Percentiles rank a stretch among this genome's conserved stretches.
Conservation (phyloP, 306 rosid genomes). For the Quercus engelmannii region DNA sequence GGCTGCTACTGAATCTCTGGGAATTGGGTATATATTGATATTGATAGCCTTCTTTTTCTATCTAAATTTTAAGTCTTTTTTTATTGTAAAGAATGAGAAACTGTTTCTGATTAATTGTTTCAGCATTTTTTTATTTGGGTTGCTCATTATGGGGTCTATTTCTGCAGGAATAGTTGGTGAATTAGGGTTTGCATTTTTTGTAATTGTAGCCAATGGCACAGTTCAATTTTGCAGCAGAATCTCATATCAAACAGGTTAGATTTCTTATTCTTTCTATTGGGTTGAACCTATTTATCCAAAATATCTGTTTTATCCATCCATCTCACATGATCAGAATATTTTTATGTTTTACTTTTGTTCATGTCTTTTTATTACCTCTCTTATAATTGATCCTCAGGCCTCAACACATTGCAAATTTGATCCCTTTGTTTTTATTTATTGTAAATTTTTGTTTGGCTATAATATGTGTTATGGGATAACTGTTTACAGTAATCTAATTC, state of each 20-base stretch:
- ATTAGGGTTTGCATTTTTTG: conserved; percentile 29
- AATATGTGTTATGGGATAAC: not conserved
- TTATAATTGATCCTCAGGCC: conserved; percentile 16
- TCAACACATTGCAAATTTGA: conserved; percentile 23
- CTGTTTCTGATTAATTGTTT: conserved; percentile 18
- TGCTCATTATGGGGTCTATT: conserved; percentile 4
- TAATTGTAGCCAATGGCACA: conserved; percentile 54
- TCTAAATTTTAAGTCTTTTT: conserved; percentile 9
- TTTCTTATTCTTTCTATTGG: conserved; percentile 26
- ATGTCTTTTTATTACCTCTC: conserved; percentile 25
- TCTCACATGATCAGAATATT: not conserved
- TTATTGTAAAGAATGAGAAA: too few species aligned
- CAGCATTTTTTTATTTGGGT: conserved; percentile 15
- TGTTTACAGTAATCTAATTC: not conserved
- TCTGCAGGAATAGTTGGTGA: conserved; percentile 43
- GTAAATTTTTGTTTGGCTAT: not conserved
- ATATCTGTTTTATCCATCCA: not conserved
- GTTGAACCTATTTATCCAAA: conserved; percentile 19
- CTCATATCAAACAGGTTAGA: conserved; percentile 62
- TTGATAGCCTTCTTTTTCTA: conserved; percentile 20
- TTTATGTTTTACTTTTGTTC: conserved; percentile 2
- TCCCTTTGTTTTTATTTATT: conserved; percentile 17
- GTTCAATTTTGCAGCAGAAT: conserved; percentile 44
- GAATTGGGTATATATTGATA: conserved; percentile 24
- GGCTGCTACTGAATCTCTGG: conserved; percentile 33